Base-by-base conservation (phyloP, 768 basidiomycete species). In the Amanita brunnescens region DNA sequence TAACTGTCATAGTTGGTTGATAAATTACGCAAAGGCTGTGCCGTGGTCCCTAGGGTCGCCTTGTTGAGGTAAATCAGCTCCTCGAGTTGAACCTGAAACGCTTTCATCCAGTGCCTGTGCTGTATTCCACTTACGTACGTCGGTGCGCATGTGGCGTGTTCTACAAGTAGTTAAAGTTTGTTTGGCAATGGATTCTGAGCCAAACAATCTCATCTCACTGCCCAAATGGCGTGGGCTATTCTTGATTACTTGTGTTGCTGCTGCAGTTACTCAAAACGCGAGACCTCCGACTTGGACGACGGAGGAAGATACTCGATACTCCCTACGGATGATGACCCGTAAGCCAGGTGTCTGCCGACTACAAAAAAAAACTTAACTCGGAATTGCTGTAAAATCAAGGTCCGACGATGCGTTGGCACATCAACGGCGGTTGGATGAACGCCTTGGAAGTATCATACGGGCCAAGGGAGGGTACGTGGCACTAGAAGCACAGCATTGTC, bases 381-480 rank as follows among this genome's bases (percentile, higher is more conserved):
- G n/a, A n/a, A n/a, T n/a, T 38, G 34, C 16, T 37, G 8, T n/a
- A 30, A 41, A 32, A 40, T 21, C 52, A 62, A 41, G 56, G 62
- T 56, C 54, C 33, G 50, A 51, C 12, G 10, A 58, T 21, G 54
- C 54, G 20, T 53, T 67, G n/a, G 52, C 77, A 30, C 75, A 80
- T 61, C 73, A 78, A 34, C 73, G 75, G 47, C 70, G 66, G 41
- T 58, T 81, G 49, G 78, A 76, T 55, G 77, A 80, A 35, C 71
- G 78, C 7, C 67, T 83, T 23, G 74, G 71, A 3, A 65, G 70
- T 7, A 82, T 85, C 29, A 80, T 85, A 23, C 77, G 79, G 3
- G 64, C 76, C 2, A 81, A 79, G 59, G 79, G 83, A 65, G 75
- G 79, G 83, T 82, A 53, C 53, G 75, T 68, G 37, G 14, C 7